These are phyloP conservation scores for Clonostachys byssicola DNA, from an alignment of 2,329 filamentous ascomycete genomes.

Conservation along the genomic window DNA sequence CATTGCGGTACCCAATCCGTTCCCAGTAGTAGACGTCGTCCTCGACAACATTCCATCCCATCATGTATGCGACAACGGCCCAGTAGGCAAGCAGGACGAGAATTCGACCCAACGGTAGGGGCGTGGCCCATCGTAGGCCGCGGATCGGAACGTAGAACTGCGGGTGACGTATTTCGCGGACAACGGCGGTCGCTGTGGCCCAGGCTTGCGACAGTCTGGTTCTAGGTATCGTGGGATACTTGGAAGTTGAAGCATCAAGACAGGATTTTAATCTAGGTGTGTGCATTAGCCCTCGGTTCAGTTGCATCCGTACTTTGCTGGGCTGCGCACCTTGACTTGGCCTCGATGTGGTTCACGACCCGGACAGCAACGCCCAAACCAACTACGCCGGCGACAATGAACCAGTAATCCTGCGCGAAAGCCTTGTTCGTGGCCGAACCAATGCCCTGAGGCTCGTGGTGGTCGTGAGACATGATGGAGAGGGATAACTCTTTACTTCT, in stretches of 20 bases:
- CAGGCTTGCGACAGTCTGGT: constrained; percentile 42
- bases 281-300: too few species aligned
- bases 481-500: too few species aligned
- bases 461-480: constrained; percentile 1
- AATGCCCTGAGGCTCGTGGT: constrained; percentile 24
- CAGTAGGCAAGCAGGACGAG: constrained; percentile 84
- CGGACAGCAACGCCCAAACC: constrained; percentile 34
- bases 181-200: constrained; percentile 54
- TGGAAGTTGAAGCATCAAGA: constrained; percentile 35
- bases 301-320: too few species aligned
- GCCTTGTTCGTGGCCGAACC: constrained; percentile 40
- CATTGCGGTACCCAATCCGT: constrained; percentile 15
- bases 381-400: constrained; percentile 46
- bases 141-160: constrained; percentile 43
- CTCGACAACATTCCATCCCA: constrained; percentile 55
- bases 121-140: constrained; percentile 50
- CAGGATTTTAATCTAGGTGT: constrained; percentile 38
- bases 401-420: constrained; percentile 55
- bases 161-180: constrained; percentile 52
- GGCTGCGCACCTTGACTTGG: constrained; percentile 29
- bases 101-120: constrained; percentile 58
- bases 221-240: constrained; percentile 43
- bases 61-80: constrained; percentile 82
- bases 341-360: constrained; percentile 35
- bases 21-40: constrained; percentile 15